Evolutionary conservation across 2,329 filamentous ascomycete genomes (phyloP).

Genomic region (Ascocoryne sarcoides): DNA sequence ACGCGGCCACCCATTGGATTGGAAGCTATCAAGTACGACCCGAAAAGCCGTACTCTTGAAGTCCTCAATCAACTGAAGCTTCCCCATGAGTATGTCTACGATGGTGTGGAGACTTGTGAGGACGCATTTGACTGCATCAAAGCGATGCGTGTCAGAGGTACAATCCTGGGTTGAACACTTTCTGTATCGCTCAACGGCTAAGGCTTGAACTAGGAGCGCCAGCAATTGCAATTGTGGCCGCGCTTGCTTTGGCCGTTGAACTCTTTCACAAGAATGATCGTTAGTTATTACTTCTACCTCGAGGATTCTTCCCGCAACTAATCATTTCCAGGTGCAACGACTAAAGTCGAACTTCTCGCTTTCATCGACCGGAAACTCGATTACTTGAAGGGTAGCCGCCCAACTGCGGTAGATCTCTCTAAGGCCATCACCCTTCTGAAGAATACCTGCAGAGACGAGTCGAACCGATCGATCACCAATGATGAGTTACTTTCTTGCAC

Average conservation of each 20-base stretch:
- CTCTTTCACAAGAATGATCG: slow-evolving; percentile 48
- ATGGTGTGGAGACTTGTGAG: slow-evolving; percentile 58
- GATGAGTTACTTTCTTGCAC: slow-evolving; percentile 25
- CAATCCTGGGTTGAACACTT: not conserved
- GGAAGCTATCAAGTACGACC: slow-evolving; percentile 64
- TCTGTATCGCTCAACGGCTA: not conserved
- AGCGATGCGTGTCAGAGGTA: slow-evolving; percentile 65
- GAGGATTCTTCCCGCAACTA: not conserved
- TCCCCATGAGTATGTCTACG: slow-evolving; percentile 73
- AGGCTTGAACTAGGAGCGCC: slow-evolving; percentile 54
- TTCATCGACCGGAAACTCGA: slow-evolving; percentile 72
- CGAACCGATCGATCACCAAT: not conserved
- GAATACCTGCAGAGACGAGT: slow-evolving; percentile 19
- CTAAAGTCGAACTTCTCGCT: slow-evolving; percentile 48
- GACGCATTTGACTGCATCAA: slow-evolving; percentile 79
- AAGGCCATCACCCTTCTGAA: slow-evolving; percentile 83
- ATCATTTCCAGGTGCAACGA: slow-evolving; percentile 12
- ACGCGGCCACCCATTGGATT: slow-evolving; percentile 38
- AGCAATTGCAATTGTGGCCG: slow-evolving; percentile 96
- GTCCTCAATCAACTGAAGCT: slow-evolving; percentile 79
- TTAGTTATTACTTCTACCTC: slow-evolving; percentile 19
- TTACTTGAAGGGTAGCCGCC: slow-evolving; percentile 80
- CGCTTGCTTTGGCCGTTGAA: slow-evolving; percentile 80
- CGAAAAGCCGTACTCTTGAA: slow-evolving; percentile 55
- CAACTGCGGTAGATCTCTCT: slow-evolving; percentile 88